Evolutionary conservation across 163 green algal genomes (phyloP), one percentile per base, ranked within the genome.

Genomic region (Scenedesmus sp.): DNA sequence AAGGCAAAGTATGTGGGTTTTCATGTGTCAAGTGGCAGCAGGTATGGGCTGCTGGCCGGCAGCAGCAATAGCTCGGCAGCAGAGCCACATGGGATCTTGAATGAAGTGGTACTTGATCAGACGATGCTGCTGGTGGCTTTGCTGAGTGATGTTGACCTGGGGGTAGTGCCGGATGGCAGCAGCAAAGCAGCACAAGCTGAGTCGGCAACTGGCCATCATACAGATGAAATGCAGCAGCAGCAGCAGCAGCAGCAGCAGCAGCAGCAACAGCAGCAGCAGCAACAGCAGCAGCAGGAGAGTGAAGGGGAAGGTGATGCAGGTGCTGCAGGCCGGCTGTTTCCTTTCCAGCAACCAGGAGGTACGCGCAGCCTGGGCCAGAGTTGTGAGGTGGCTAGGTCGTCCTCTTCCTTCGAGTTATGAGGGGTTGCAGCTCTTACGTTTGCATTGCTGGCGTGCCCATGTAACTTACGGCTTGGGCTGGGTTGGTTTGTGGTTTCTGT

Each of bases 61-160:
- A 46, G 12, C 2, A 20, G 4, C 57, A 12, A 66, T 0, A 1
- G 4, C 26, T 52, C 1, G 26, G 76, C 9, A 18, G 12, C 2
- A 46, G 34, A 46, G 34, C 34, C 34, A 46, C 34, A 46, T 8
- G 20, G 60, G 2, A 16, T 0, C 2, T 56, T 77, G 4, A 54
- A 59, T 6, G 86, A 90, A 3, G 67, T 66, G 62, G 9, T 90
- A 7, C 8, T 52, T 6, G 86, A 90, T 52, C 86, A 90, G 64
- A 52, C 86, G 2, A 54, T 90, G 86, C 18, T 90, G 26, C 52
- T 90, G 26, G 52, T 67, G 18, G 86, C 86, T 9, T 18, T 90
- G 86, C 70, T 90, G 18, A 67, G 86, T 3, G 16, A 66, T 55
- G 23, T 34, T 15, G 84, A 88, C 8, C 13, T 77, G 3, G 84